Percentiles rank a stretch among this genome's conserved stretches.
phyloP scores from a whole-genome alignment of 371 early-diverging fungal genomes.

The Mortierella sp. region DNA sequence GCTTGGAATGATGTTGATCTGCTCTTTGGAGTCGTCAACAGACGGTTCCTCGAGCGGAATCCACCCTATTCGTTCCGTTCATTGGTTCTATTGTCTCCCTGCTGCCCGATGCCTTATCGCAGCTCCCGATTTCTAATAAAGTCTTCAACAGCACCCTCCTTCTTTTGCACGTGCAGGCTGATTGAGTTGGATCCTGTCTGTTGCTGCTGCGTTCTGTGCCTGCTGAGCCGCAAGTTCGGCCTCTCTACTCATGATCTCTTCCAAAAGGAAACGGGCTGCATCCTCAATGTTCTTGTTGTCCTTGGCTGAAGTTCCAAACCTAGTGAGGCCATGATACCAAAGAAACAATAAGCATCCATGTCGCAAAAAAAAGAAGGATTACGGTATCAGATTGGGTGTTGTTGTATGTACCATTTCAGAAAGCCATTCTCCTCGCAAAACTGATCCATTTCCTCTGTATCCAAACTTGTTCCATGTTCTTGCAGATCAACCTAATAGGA shows the following conservation, averaged over 20 bases:
- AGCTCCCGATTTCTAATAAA: too few relatives aligned
- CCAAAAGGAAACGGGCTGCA: constrained; percentile 65
- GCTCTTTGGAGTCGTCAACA: too few relatives aligned
- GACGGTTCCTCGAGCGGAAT: too few relatives aligned
- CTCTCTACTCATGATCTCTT: constrained; percentile 51
- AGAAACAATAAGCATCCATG: background rate
- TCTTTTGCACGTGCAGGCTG: constrained; percentile 33
- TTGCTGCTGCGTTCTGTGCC: constrained; percentile 22
- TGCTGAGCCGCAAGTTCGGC: constrained; percentile 40
- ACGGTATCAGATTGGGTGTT: too few relatives aligned
- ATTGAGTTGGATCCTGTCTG: constrained; percentile 30
- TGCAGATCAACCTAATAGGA: constrained; percentile 36
- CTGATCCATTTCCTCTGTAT: constrained; percentile 60
- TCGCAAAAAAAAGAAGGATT: too few relatives aligned
- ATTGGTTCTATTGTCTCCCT: too few relatives aligned
- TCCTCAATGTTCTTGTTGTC: constrained; percentile 75
- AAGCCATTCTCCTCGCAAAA: constrained; percentile 69
- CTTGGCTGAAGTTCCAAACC: constrained; percentile 76
- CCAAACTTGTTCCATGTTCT: constrained; percentile 16
- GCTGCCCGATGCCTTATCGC: too few relatives aligned
- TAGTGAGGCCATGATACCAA: constrained; percentile 16
- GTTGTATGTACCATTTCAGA: constrained; percentile 65
- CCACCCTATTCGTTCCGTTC: too few relatives aligned
- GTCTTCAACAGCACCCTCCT: constrained; percentile 45
- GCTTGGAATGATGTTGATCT: too few relatives aligned